These are phyloP conservation scores for Apiotrichum domesticum DNA, from an alignment of 1,284 basidiomycete genomes.

Conservation along the genomic window DNA sequence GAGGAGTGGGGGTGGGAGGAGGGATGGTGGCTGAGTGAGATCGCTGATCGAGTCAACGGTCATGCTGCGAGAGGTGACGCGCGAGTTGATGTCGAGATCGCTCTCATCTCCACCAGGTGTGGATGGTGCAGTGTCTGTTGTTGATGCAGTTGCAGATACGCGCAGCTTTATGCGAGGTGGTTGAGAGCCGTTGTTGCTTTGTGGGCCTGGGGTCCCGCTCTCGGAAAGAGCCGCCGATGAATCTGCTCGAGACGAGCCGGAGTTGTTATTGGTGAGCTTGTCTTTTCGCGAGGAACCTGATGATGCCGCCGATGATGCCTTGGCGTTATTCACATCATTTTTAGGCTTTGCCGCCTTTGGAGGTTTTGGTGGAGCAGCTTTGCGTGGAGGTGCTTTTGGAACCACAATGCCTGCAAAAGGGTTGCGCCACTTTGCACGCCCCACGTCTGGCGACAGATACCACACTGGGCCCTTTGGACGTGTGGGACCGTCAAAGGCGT, in stretches of 20 bases:
- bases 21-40: not conserved
- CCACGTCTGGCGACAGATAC: constrained; percentile 29
- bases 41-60: constrained; percentile 5
- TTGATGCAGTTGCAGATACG: not conserved
- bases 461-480: constrained; percentile 44
- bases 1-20: not conserved
- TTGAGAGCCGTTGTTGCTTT: not conserved
- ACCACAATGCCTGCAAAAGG: constrained; percentile 40
- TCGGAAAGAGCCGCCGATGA: too few species aligned
- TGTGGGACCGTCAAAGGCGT: constrained; percentile 27
- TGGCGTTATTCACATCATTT: constrained; percentile 1
- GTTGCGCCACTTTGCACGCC: constrained; percentile 36
- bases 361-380: constrained; percentile 20
- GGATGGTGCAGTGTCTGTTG: not conserved
- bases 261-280: not conserved
- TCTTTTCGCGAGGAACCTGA: constrained; percentile 3
- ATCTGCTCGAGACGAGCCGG: too few species aligned
- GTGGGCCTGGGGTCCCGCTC: not conserved
- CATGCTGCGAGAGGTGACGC: constrained; percentile 10
- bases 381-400: constrained; percentile 31
- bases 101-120: constrained; percentile 11
- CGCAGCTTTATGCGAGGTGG: constrained; percentile 16
- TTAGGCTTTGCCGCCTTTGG: constrained; percentile 5
- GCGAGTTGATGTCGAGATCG: constrained; percentile 5
- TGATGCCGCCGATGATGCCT: not conserved